Conservation (phyloP, 2,329 filamentous ascomycete species). For the Aspergillus cejpii region DNA sequence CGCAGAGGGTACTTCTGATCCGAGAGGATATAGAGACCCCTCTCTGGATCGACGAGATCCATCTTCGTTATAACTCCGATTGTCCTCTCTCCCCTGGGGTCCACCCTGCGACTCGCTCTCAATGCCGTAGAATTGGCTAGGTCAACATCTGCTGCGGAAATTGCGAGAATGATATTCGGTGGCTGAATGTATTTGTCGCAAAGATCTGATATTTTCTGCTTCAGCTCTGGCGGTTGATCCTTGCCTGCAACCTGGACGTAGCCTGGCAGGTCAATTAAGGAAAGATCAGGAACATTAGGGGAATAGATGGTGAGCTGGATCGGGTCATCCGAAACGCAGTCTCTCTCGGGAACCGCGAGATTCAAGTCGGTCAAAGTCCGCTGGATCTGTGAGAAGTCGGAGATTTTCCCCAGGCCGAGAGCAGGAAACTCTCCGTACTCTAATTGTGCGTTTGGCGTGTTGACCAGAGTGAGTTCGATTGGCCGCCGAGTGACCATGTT, state of each 20-base stretch:
- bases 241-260: conserved; percentile 94
- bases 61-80: conserved; percentile 99
- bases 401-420: conserved; percentile 78
- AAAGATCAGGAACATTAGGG: conserved; percentile 88
- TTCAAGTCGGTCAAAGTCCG: conserved; percentile 92
- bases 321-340: conserved; percentile 93
- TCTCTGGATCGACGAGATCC: conserved; percentile 82
- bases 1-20: conserved; percentile 91
- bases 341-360: conserved; percentile 76
- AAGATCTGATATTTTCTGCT: conserved; percentile 90
- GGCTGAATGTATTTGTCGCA: conserved; percentile 98
- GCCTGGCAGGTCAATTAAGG: conserved; percentile 89
- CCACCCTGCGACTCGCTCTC: conserved; percentile 80
- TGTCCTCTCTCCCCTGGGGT: conserved; percentile 88
- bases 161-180: conserved; percentile 93
- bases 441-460: conserved; percentile 76
- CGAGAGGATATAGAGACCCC: conserved; percentile 69
- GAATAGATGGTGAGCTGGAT: conserved; percentile 96
- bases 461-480: conserved; percentile 92
- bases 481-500: conserved; percentile 97
- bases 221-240: conserved; percentile 83
- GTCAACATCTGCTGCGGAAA: conserved; percentile 96
- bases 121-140: conserved; percentile 92
- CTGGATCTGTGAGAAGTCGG: conserved; percentile 77
- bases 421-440: conserved; percentile 97